phyloP scores from a whole-genome alignment of 352 stramenopile species.

The Pythium aquatile region DNA sequence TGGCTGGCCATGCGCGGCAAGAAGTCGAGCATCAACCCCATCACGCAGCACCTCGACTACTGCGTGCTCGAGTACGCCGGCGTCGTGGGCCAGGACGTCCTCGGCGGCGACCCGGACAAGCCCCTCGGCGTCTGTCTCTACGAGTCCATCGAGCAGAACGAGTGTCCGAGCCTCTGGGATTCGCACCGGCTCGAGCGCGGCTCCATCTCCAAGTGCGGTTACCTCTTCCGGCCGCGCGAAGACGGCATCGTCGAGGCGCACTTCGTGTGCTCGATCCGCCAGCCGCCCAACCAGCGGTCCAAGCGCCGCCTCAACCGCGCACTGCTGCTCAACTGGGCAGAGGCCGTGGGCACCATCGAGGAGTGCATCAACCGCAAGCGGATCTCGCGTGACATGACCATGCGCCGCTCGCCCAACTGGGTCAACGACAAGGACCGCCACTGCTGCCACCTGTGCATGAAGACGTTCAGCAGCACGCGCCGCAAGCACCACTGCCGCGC shows the following conservation, averaged over 20 bases:
- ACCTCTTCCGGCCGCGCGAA: slow-evolving; percentile 65
- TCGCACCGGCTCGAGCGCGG: slow-evolving; percentile 69
- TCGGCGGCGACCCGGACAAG: slow-evolving; percentile 44
- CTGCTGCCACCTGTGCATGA: slow-evolving; percentile 81
- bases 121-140: slow-evolving; percentile 71
- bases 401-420: slow-evolving; percentile 70
- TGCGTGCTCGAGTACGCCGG: slow-evolving; percentile 79
- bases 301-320: slow-evolving; percentile 63
- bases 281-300: slow-evolving; percentile 57
- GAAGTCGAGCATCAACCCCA: slow-evolving; percentile 50
- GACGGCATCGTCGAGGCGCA: slow-evolving; percentile 65
- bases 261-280: slow-evolving; percentile 79
- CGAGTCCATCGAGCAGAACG: slow-evolving; percentile 76
- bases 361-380: slow-evolving; percentile 64
- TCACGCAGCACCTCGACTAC: slow-evolving; percentile 55
- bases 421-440: slow-evolving; percentile 79
- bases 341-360: slow-evolving; percentile 62
- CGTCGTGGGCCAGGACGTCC: slow-evolving; percentile 49
- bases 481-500: slow-evolving; percentile 80
- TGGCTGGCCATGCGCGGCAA: slow-evolving; percentile 72
- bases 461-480: slow-evolving; percentile 78
- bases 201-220: slow-evolving; percentile 78
- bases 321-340: slow-evolving; percentile 67
- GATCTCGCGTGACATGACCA: slow-evolving; percentile 74
- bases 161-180: slow-evolving; percentile 70